Conservation (phyloP, 1,284 basidiomycete species). For the Microbotryum silenes-acaulis region DNA sequence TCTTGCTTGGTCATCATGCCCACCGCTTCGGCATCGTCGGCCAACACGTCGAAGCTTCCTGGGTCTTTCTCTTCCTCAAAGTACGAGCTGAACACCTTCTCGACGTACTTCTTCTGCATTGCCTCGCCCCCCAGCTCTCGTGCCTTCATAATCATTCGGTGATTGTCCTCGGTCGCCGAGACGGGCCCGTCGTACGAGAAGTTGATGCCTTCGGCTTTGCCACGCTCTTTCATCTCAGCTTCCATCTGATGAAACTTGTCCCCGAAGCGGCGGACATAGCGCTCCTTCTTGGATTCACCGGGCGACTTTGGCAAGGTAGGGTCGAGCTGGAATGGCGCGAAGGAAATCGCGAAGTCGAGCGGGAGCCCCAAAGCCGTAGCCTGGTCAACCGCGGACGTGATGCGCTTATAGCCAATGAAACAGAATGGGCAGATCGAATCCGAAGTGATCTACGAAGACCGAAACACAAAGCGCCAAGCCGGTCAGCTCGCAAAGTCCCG, state of each 20-base stretch:
- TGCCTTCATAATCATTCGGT: slow-evolving; percentile 65
- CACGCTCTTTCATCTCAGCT: slow-evolving; percentile 44
- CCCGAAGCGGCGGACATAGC: slow-evolving; percentile 49
- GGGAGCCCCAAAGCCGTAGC: slow-evolving; percentile 55
- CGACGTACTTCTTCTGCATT: slow-evolving; percentile 54
- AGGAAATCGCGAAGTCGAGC: slow-evolving; percentile 60
- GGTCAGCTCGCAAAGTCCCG: not conserved
- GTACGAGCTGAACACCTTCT: slow-evolving; percentile 56
- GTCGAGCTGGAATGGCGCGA: slow-evolving; percentile 61
- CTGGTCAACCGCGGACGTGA: slow-evolving; percentile 53
- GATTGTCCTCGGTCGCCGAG: slow-evolving; percentile 58
- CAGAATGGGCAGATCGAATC: slow-evolving; percentile 30
- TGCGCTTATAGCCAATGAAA: slow-evolving; percentile 58
- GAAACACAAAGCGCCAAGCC: not conserved
- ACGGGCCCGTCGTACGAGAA: slow-evolving; percentile 56
- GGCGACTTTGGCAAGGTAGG: slow-evolving; percentile 47
- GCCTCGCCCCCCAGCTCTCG: slow-evolving; percentile 57
- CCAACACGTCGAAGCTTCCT: slow-evolving; percentile 47
- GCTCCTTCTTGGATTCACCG: slow-evolving; percentile 47
- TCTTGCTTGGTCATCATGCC: slow-evolving; percentile 57
- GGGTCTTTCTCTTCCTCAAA: slow-evolving; percentile 56
- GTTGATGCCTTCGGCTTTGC: slow-evolving; percentile 54
- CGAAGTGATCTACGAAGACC: not conserved
- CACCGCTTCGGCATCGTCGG: slow-evolving; percentile 53
- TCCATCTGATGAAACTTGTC: slow-evolving; percentile 42